Conservation (phyloP, 2,329 filamentous ascomycete genomes). For the Pseudogymnoascus sp. region DNA sequence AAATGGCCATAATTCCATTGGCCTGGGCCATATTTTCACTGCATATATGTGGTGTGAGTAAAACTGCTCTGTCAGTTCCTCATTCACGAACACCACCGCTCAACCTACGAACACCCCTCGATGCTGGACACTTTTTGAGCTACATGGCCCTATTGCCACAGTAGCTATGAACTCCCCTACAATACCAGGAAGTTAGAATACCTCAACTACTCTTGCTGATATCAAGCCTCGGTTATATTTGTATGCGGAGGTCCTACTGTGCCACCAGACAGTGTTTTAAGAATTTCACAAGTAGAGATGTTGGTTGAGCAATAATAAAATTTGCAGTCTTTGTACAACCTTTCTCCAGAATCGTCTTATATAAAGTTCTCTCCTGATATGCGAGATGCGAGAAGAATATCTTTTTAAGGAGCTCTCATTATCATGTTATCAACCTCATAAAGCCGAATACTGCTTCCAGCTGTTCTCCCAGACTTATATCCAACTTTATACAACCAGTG, state of each 20-base stretch:
- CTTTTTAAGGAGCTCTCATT: not conserved
- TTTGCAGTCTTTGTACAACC: not conserved
- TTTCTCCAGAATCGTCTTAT: not conserved
- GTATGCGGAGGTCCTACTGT: not conserved
- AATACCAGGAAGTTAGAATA: not conserved
- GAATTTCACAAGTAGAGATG: not conserved
- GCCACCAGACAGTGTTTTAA: not conserved
- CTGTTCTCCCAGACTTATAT: not conserved
- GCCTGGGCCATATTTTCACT: not conserved
- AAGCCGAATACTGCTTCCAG: not conserved
- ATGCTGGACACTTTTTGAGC: not conserved
- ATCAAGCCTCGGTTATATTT: not conserved
- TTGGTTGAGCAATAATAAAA: not conserved
- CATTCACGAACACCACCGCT: not conserved
- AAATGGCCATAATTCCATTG: not conserved
- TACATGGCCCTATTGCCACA: not conserved
- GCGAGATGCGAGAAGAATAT: not conserved
- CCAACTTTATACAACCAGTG: not conserved
- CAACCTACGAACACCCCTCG: not conserved
- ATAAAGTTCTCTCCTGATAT: not conserved
- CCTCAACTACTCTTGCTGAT: not conserved
- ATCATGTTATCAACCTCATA: not conserved
- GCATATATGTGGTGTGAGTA: not conserved
- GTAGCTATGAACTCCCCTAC: not conserved
- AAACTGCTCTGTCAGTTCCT: not conserved